Percentiles rank a stretch among this genome's conserved stretches.
Evolutionary conservation across 129 eudicot genomes (phyloP).

Genomic region (Artemisia argyi): DNA sequence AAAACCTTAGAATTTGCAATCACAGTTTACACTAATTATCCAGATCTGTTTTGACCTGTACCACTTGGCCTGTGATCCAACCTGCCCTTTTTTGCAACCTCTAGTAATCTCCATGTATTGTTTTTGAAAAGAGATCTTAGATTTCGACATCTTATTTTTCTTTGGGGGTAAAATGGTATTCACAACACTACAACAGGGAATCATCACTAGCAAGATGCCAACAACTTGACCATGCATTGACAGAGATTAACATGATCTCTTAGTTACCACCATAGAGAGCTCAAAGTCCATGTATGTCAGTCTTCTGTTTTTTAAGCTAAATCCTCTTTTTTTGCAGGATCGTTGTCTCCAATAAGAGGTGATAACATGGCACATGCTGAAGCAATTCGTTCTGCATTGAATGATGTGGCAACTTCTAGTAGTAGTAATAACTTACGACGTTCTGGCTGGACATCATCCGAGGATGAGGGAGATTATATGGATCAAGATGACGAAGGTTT

Average conservation of each 20-base stretch:
- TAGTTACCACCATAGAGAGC: neutral
- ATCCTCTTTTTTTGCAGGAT: slow-evolving; percentile 40
- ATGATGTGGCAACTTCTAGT: slow-evolving; percentile 74
- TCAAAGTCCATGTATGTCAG: no score
- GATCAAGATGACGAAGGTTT: slow-evolving; percentile 64
- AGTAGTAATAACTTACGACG: slow-evolving; percentile 29
- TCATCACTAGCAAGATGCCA: neutral
- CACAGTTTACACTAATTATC: no score
- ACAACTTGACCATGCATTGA: neutral
- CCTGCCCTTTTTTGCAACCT: no score
- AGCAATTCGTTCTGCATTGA: slow-evolving; percentile 68
- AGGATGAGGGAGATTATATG: slow-evolving; percentile 82
- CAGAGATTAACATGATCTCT: neutral
- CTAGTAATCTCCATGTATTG: no score
- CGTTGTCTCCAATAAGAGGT: slow-evolving; percentile 58
- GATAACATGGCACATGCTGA: slow-evolving; percentile 68
- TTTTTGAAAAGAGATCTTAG: no score
- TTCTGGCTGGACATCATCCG: slow-evolving; percentile 90
- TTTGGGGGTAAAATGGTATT: no score
- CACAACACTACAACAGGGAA: no score
- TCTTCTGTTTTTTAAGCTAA: neutral
- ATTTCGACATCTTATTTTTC: no score
- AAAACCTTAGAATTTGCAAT: no score
- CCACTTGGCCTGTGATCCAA: no score
- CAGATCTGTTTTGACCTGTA: no score